Conservation (phyloP, 1,284 basidiomycete genomes). For the Sporisorium exsertum region DNA sequence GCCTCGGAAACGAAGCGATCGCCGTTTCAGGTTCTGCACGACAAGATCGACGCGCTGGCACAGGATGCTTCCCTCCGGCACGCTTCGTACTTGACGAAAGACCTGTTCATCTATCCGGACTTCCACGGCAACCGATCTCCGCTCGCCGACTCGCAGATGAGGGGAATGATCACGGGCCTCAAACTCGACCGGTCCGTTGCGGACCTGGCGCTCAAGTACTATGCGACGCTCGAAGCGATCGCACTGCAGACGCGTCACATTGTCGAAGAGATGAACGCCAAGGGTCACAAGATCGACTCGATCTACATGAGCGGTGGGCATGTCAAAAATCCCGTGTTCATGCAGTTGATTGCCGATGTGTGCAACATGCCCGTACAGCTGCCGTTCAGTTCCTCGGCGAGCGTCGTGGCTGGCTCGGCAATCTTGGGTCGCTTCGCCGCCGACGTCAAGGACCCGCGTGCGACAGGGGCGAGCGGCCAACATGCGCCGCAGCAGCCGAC, state of each 20-base stretch:
- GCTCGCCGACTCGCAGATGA: constrained; percentile 91
- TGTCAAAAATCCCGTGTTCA: constrained; percentile 64
- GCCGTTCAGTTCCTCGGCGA: constrained; percentile 79
- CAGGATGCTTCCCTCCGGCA: constrained; percentile 70
- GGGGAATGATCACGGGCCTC: constrained; percentile 88
- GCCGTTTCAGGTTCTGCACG: constrained; percentile 76
- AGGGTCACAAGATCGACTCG: constrained; percentile 84
- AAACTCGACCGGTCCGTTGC: constrained; percentile 81
- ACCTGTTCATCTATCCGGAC: constrained; percentile 94
- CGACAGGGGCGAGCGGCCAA: constrained; percentile 33
- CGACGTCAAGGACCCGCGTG: constrained; percentile 71
- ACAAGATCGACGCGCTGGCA: constrained; percentile 78
- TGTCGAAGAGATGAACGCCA: constrained; percentile 86
- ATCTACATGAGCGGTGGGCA: constrained; percentile 84
- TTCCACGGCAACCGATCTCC: constrained; percentile 89
- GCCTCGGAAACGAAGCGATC: constrained; percentile 71
- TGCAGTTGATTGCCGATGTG: constrained; percentile 81
- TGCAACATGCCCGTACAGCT: constrained; percentile 86
- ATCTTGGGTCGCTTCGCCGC: constrained; percentile 92
- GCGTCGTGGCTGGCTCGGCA: constrained; percentile 91
- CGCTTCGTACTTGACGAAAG: constrained; percentile 81
- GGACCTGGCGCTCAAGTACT: constrained; percentile 90
- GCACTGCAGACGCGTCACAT: constrained; percentile 96
- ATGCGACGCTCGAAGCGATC: constrained; percentile 91
- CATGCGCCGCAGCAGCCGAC: constrained; percentile 58